These are phyloP conservation scores for Ilex paraguariensis DNA, from an alignment of 305 asterid species.

Conservation along the genomic window DNA sequence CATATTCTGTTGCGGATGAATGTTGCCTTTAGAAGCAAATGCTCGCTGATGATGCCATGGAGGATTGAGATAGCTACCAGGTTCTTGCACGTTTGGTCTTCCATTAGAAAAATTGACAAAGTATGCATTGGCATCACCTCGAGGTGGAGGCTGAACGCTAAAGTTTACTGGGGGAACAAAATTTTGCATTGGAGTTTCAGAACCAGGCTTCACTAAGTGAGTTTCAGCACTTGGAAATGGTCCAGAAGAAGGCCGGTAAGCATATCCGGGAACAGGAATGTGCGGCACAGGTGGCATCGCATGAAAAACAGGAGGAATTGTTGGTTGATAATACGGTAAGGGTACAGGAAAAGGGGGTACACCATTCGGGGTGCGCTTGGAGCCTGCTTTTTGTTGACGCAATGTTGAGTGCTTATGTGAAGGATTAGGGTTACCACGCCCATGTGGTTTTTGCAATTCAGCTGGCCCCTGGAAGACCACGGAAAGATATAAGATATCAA, in stretches of 20 bases:
- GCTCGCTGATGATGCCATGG: constrained; percentile 46
- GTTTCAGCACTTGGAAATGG: constrained; percentile 45
- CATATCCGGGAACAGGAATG: constrained; percentile 50
- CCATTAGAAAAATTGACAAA: constrained; percentile 50
- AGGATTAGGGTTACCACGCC: constrained; percentile 45
- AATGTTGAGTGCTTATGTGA: constrained; percentile 40
- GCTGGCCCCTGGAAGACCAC: constrained; percentile 39
- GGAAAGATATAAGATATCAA: constrained; percentile 7
- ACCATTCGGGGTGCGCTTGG: constrained; percentile 53
- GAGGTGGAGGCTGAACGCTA: constrained; percentile 39
- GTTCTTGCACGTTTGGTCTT: constrained; percentile 45
- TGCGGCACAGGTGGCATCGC: constrained; percentile 50
- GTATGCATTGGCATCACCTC: constrained; percentile 33
- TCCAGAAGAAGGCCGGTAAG: constrained; percentile 42
- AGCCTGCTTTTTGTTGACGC: constrained; percentile 52
- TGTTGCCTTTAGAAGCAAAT: constrained; percentile 37
- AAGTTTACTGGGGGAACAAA: constrained; percentile 49
- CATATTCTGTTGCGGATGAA: constrained; percentile 46
- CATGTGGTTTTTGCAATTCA: constrained; percentile 59
- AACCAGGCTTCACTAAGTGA: constrained; percentile 37
- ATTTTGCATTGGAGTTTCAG: constrained; percentile 44
- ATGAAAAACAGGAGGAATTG: constrained; percentile 46
- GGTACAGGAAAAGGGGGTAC: constrained; percentile 54
- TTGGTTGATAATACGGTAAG: constrained; percentile 39
- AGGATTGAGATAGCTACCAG: constrained; percentile 32